Conservation (phyloP, 768 basidiomycete species). For the Lactifluus hygrophoroides region DNA sequence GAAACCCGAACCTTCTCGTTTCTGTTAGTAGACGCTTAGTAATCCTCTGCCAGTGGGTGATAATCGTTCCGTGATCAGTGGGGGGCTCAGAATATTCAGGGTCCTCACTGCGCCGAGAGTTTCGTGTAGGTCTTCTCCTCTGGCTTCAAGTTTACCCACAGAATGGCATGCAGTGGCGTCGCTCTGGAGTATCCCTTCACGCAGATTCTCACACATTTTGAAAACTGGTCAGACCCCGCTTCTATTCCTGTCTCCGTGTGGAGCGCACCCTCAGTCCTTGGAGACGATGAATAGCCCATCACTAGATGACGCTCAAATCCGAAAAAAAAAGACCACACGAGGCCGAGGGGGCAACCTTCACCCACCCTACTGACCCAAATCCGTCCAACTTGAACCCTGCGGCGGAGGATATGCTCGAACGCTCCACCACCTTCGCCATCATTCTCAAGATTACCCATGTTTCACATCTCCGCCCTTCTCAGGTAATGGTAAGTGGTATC, state of each 20-base stretch:
- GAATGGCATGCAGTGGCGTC: conserved; percentile 30
- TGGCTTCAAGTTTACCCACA: conserved; percentile 3
- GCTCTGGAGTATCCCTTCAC: conserved; percentile 20
- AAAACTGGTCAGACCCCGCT: no score
- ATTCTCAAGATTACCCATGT: conserved; percentile 61
- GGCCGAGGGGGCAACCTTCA: conserved; percentile 41
- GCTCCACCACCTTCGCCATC: conserved; percentile 46
- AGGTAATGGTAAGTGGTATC: conserved; percentile 56
- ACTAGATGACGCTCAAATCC: conserved; percentile 49
- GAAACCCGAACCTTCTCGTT: no score
- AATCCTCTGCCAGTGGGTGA: no score
- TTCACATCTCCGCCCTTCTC: conserved; percentile 72
- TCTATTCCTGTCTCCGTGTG: conserved; percentile 33
- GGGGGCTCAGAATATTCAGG: no score
- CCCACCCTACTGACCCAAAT: no score
- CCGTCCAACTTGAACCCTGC: no score
- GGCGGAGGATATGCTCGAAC: conserved; percentile 35
- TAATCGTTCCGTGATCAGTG: no score
- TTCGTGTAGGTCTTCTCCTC: no score
- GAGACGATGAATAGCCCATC: conserved; percentile 74
- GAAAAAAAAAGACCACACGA: not conserved
- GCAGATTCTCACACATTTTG: no score
- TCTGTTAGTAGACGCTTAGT: no score
- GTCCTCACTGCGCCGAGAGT: no score
- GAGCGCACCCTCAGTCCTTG: conserved; percentile 85